phyloP scores from a whole-genome alignment of 495 filamentous ascomycete species.

The Thermothielavioides terrestris region DNA sequence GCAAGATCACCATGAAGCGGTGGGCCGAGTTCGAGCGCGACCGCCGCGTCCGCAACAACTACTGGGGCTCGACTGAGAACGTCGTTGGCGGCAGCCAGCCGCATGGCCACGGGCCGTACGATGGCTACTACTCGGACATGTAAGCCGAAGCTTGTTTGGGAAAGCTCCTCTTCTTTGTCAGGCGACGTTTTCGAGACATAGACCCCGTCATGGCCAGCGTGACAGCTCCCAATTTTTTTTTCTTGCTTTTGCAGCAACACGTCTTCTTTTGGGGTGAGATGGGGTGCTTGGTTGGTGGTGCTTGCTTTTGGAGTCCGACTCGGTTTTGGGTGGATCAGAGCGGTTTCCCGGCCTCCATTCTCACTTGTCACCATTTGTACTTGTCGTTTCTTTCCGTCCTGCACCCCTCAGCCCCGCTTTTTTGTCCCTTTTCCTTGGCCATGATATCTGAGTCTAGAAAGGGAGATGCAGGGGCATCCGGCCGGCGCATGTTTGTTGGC shows the following conservation, averaged over 20 bases:
- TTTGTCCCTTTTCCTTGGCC: slow-evolving; percentile 3
- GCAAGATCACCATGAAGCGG: slow-evolving; percentile 96
- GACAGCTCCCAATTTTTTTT: neutral
- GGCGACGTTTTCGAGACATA: neutral
- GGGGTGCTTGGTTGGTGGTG: neutral
- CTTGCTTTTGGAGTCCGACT: no score
- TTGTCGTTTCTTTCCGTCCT: neutral
- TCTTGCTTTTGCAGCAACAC: neutral
- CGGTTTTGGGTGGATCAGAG: no score
- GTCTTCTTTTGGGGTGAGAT: neutral
- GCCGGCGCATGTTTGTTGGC: slow-evolving; percentile 12
- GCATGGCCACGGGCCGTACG: slow-evolving; percentile 35
- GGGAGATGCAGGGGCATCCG: slow-evolving; percentile 7
- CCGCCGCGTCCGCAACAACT: slow-evolving; percentile 29
- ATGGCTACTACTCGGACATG: slow-evolving; percentile 44
- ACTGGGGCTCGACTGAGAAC: slow-evolving; percentile 42
- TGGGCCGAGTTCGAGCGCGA: slow-evolving; percentile 91
- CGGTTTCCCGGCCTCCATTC: no score
- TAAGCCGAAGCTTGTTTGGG: slow-evolving; percentile 16
- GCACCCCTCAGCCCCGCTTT: neutral
- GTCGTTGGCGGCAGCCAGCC: slow-evolving; percentile 31
- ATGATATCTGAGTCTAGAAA: slow-evolving; percentile 5
- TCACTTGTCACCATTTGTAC: no score
- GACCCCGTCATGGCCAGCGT: neutral
- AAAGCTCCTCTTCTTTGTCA: neutral